Conservation (phyloP, 2,329 filamentous ascomycete genomes). For the Hypoxylon sp. region DNA sequence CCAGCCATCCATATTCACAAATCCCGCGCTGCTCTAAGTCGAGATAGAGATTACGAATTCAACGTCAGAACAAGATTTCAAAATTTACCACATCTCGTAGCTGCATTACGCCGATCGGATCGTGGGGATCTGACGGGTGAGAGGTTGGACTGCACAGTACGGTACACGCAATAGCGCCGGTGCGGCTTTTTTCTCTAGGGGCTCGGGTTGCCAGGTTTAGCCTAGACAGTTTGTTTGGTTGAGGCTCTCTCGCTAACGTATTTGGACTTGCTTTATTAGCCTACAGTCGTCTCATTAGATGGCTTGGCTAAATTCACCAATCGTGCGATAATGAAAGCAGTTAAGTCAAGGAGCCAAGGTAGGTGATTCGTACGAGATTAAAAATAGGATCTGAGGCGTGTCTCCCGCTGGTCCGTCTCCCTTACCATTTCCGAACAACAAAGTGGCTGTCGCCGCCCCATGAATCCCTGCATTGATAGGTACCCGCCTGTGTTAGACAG, state of each 20-base stretch:
- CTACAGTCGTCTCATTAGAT: conserved; percentile 29
- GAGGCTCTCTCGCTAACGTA: conserved; percentile 35
- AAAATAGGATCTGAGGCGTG: conserved; percentile 24
- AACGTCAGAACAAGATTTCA: conserved; percentile 9
- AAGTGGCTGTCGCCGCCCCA: conserved; percentile 35
- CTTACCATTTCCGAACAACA: conserved; percentile 13
- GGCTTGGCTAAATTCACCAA: conserved; percentile 19
- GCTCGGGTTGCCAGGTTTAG: conserved; percentile 19
- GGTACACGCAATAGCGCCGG: conserved; percentile 17
- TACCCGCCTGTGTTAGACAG: conserved; percentile 11
- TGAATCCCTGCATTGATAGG: conserved; percentile 40
- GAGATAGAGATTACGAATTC: not conserved
- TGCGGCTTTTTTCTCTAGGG: conserved; percentile 17
- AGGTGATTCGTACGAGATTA: conserved; percentile 13
- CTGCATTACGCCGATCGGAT: conserved; percentile 29
- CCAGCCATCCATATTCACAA: conserved; percentile 21
- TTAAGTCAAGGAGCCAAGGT: no score
- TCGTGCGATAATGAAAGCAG: conserved; percentile 13
- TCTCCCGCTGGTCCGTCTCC: conserved; percentile 20
- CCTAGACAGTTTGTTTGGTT: conserved; percentile 14
- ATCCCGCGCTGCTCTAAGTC: conserved; percentile 24
- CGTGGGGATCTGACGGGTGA: conserved; percentile 9
- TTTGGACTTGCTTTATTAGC: conserved; percentile 24
- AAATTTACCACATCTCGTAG: conserved; percentile 31
- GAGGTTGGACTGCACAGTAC: conserved; percentile 24